A percentile compares a stretch with the other conserved stretches of the same genome.
Evolutionary conservation across 495 filamentous ascomycete species (phyloP).

Genomic region (Tuber aestivum): DNA sequence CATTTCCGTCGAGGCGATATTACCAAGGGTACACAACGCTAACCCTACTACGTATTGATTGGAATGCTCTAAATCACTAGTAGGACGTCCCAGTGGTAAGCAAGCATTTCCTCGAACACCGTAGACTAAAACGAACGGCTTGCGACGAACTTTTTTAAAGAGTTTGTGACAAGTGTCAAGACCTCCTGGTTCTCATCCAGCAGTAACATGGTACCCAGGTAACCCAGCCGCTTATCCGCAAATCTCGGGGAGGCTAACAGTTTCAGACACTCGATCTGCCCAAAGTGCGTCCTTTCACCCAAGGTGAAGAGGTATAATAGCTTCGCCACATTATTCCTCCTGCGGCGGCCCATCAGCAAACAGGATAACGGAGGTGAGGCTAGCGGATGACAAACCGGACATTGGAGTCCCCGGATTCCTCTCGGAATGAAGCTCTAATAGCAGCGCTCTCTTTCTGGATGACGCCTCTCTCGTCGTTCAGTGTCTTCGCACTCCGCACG

Average conservation of each 20-base stretch:
- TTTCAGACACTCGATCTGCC: constrained; percentile 98
- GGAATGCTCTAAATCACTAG: constrained; percentile 87
- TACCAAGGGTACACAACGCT: constrained; percentile 88
- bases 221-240: constrained; percentile 93
- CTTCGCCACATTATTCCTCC: constrained; percentile 98
- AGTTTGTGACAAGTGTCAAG: constrained; percentile 93
- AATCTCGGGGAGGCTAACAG: constrained; percentile 93
- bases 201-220: constrained; percentile 91
- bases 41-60: constrained; percentile 98
- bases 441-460: constrained; percentile 98
- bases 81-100: constrained; percentile 1
- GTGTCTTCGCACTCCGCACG: constrained; percentile 95
- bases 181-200: constrained; percentile 99
- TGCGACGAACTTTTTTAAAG: constrained; percentile 74
- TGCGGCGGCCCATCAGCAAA: constrained; percentile 44
- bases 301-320: constrained; percentile 96
- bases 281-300: constrained; percentile 97
- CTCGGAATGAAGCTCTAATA: constrained; percentile 91
- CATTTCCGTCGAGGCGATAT: constrained; percentile 97
- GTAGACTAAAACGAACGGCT: background rate
- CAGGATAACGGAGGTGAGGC: constrained; percentile 5
- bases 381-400: constrained; percentile 59
- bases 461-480: constrained; percentile 94
- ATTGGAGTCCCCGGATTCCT: constrained; percentile 87
- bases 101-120: constrained; percentile 25